A percentile compares a stretch with the other conserved stretches of the same genome.
phyloP scores from a whole-genome alignment of 352 stramenopile species.

The Ophiocytium majus region DNA sequence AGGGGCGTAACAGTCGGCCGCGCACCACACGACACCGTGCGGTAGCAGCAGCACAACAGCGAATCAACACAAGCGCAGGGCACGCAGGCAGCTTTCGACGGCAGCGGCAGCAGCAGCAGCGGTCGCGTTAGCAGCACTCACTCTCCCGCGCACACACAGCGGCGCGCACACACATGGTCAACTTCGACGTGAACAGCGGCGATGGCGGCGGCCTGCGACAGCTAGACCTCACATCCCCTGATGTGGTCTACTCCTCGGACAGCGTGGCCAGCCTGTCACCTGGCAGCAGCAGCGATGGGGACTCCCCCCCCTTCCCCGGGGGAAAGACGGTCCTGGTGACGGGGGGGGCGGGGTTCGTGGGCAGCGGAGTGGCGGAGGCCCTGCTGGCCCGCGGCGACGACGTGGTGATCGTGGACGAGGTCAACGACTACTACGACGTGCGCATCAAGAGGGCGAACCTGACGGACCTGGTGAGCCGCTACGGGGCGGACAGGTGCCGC shows the following conservation, averaged over 20 bases:
- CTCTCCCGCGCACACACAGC: too few species aligned
- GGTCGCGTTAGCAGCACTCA: too few species aligned
- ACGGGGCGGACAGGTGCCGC: conserved; percentile 63
- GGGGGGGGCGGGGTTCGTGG: conserved; percentile 92
- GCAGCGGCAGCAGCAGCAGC: too few species aligned
- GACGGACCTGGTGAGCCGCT: conserved; percentile 66
- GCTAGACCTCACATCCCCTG: neutral
- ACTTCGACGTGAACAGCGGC: too few species aligned
- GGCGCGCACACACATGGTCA: too few species aligned
- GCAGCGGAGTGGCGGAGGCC: conserved; percentile 84
- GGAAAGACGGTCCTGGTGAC: conserved; percentile 81
- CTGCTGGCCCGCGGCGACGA: conserved; percentile 77
- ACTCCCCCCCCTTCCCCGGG: too few species aligned
- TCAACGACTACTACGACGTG: conserved; percentile 99
- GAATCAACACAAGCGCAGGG: too few species aligned
- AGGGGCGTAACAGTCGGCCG: too few species aligned
- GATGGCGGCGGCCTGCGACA: too few species aligned
- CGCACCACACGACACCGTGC: too few species aligned
- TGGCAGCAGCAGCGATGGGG: neutral
- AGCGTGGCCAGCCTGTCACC: neutral
- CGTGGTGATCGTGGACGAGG: conserved; percentile 94
- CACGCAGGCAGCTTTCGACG: too few species aligned
- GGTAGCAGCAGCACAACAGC: too few species aligned
- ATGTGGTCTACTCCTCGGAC: neutral
- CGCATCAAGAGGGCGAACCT: conserved; percentile 92